These are phyloP conservation scores for Kwoniella sp. DNA, from an alignment of 768 basidiomycete species.

Conservation along the genomic window DNA sequence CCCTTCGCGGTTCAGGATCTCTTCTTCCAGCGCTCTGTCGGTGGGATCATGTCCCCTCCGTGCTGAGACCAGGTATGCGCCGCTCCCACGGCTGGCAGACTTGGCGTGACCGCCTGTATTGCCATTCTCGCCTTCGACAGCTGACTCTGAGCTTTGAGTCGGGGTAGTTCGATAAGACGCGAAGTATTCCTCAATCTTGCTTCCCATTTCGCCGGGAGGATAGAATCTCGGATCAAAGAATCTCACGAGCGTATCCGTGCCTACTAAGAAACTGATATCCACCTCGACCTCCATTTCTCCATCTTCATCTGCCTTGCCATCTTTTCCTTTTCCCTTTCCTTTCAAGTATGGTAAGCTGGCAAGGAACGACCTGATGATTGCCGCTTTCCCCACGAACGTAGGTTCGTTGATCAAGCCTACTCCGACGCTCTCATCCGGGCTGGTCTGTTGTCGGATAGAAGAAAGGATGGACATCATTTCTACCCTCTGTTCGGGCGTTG, in stretches of 20 bases:
- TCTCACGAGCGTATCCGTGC: conserved; percentile 81
- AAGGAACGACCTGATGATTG: conserved; percentile 56
- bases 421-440: conserved; percentile 62
- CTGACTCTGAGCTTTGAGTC: neutral
- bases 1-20: conserved; percentile 52
- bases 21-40: conserved; percentile 48
- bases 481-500: conserved; percentile 73
- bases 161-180: conserved; percentile 50
- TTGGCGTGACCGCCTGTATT: neutral
- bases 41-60: conserved; percentile 58
- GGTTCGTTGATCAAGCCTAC: conserved; percentile 84
- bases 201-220: conserved; percentile 61
- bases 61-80: conserved; percentile 70
- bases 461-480: conserved; percentile 70
- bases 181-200: conserved; percentile 66
- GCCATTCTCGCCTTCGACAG: neutral
- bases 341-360: neutral
- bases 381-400: conserved; percentile 82
- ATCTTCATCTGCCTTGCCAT: neutral
- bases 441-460: neutral
- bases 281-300: neutral
- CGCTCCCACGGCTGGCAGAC: conserved; percentile 58
- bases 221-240: conserved; percentile 79
- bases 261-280: conserved; percentile 69
- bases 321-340: neutral